Conservation (phyloP, 805 yeast species). For the Ogataea corticis region DNA sequence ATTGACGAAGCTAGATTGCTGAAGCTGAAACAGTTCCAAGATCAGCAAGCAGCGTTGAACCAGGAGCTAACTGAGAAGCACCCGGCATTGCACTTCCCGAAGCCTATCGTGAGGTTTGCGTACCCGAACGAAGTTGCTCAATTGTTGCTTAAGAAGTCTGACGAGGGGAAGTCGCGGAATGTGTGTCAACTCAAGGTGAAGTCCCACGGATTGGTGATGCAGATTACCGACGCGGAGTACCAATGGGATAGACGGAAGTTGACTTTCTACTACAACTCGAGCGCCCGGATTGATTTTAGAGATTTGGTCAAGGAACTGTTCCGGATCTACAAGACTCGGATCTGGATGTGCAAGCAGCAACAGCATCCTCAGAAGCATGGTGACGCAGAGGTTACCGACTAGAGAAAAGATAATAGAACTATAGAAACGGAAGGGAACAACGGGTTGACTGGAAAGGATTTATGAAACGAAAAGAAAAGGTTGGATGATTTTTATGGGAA, state of each 20-base stretch:
- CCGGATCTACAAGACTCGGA: conserved; percentile 73
- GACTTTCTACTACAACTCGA: conserved; percentile 68
- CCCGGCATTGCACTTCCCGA: conserved; percentile 64
- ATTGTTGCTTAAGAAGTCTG: conserved; percentile 56
- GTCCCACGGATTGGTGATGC: conserved; percentile 52
- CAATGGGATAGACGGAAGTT: conserved; percentile 83
- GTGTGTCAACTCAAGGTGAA: conserved; percentile 60
- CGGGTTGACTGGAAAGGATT: not conserved
- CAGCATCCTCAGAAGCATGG: conserved; percentile 9
- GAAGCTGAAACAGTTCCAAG: conserved; percentile 65
- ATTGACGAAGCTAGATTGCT: conserved; percentile 67
- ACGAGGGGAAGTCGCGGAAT: conserved; percentile 68
- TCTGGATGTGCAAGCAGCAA: conserved; percentile 70
- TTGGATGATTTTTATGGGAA: not conserved
- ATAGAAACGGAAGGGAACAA: conserved; percentile 8
- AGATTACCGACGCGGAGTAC: conserved; percentile 74
- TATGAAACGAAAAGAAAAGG: not conserved
- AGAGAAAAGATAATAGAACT: conserved; percentile 4
- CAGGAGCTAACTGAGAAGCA: conserved; percentile 35
- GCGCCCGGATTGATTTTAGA: conserved; percentile 71
- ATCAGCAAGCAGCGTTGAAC: conserved; percentile 65
- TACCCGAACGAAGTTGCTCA: conserved; percentile 59
- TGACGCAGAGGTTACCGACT: conserved; percentile 1
- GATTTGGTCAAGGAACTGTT: conserved; percentile 75
- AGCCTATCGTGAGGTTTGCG: conserved; percentile 65